Percentiles rank a stretch among this genome's conserved stretches.
phyloP scores from a whole-genome alignment of 805 yeast genomes.

The Ogataea nitratoaversa region DNA sequence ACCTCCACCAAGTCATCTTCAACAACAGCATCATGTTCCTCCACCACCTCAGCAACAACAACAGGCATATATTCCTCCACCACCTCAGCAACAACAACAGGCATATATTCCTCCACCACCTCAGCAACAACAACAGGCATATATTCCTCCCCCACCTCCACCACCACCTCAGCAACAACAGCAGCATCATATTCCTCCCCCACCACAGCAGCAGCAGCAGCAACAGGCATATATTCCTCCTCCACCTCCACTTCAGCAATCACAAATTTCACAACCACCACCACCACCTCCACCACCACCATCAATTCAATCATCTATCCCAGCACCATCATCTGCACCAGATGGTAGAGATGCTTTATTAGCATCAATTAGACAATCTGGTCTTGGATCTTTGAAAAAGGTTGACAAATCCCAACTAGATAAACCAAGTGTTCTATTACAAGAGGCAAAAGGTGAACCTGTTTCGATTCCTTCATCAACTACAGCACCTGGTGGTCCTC shows the following conservation, averaged over 20 bases:
- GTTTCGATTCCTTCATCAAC: conserved; percentile 29
- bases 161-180: conserved; percentile 6
- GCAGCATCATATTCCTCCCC: conserved; percentile 10
- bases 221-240: conserved; percentile 6
- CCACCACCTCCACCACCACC: conserved; percentile 10
- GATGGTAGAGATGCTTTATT: conserved; percentile 74
- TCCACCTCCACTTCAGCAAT: conserved; percentile 4
- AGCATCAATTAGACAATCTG: conserved; percentile 82
- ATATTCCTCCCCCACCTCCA: conserved; percentile 25
- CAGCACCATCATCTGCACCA: conserved; percentile 29
- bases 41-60: conserved; percentile 19
- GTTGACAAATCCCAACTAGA: conserved; percentile 83
- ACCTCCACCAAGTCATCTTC: conserved; percentile 16
- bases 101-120: conserved; percentile 2
- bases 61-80: conserved; percentile 20
- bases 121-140: conserved; percentile 2
- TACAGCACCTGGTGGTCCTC: conserved; percentile 34
- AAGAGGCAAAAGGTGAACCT: conserved; percentile 67
- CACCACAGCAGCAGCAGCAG: conserved; percentile 12
- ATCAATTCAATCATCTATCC: conserved; percentile 24
- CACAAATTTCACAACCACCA: conserved; percentile 22
- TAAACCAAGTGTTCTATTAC: conserved; percentile 66
- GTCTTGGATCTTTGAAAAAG: conserved; percentile 63
- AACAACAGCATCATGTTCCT: conserved; percentile 22
- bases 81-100: conserved; percentile 7